A percentile compares a stretch with the other conserved stretches of the same genome.
Evolutionary conservation across 768 basidiomycete species (phyloP).

Genomic region (Leccinum olivaceopallidum): DNA sequence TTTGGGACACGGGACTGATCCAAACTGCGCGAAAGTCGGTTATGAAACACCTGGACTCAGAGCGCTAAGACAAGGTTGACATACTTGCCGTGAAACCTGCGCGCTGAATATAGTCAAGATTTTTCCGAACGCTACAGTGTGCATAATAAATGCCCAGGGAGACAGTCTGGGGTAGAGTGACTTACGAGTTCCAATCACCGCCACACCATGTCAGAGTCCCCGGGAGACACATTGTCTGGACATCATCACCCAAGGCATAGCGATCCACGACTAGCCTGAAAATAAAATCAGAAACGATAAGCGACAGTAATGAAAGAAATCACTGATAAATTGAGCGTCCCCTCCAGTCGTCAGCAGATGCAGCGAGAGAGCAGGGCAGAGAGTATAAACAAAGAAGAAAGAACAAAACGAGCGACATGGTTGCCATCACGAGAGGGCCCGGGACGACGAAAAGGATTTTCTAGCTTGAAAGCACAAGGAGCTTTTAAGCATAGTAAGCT

Average conservation of each 20-base stretch:
- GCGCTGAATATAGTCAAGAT: conserved; percentile 83
- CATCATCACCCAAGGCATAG: conserved; percentile 4
- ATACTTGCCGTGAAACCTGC: conserved; percentile 79
- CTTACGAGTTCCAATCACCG: conserved; percentile 18
- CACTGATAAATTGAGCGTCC: conserved; percentile 21
- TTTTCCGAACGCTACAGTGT: conserved; percentile 53
- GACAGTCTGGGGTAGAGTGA: background rate
- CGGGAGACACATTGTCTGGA: conserved; percentile 5
- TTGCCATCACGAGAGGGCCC: background rate
- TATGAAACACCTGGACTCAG: background rate
- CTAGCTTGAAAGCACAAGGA: background rate
- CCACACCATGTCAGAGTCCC: conserved; percentile 19
- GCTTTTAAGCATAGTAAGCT: background rate
- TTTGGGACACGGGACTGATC: conserved; percentile 82
- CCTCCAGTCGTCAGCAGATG: conserved; percentile 15
- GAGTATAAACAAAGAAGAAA: background rate
- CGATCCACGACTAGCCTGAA: conserved; percentile 15
- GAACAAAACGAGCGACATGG: conserved; percentile 4
- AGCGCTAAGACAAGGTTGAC: conserved; percentile 14
- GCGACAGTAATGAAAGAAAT: no score
- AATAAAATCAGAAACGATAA: background rate
- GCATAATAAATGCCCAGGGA: background rate
- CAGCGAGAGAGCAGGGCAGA: conserved; percentile 7
- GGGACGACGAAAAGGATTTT: background rate
- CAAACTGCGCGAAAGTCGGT: conserved; percentile 50